A percentile compares a stretch with the other conserved stretches of the same genome.
Evolutionary conservation across 257 asterid genomes (phyloP).

Genomic region (Cordia subcordata): DNA sequence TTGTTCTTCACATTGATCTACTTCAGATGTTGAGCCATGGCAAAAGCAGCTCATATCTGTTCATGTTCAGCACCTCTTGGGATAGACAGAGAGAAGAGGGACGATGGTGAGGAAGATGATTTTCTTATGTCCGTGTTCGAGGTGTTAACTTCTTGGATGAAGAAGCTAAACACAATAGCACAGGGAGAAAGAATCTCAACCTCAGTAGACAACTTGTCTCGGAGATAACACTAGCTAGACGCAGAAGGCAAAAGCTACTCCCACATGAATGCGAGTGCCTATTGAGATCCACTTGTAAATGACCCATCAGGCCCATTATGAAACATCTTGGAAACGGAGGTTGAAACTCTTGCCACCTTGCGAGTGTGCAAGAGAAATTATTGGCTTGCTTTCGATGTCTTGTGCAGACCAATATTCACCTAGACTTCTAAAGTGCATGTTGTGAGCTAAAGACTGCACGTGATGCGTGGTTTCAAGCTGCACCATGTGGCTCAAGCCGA

Average conservation of each 20-base stretch:
- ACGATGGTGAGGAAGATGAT: no score
- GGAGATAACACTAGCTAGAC: conserved; percentile 4
- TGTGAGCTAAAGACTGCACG: conserved; percentile 27
- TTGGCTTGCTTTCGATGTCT: conserved; percentile 35
- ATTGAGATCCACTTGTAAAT: conserved; percentile 55
- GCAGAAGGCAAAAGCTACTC: conserved; percentile 33
- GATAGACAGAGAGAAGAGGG: no score
- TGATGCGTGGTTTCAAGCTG: conserved; percentile 34
- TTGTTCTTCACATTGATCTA: no score
- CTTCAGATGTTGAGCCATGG: no score
- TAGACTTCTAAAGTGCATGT: conserved; percentile 34
- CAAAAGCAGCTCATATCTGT: no score
- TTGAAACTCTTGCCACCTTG: conserved; percentile 29
- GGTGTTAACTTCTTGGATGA: no score
- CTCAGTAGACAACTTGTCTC: conserved; percentile 1
- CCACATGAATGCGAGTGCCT: conserved; percentile 78
- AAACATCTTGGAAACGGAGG: conserved; percentile 49
- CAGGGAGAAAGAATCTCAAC: no score
- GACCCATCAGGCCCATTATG: conserved; percentile 48
- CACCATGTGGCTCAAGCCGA: conserved; percentile 39
- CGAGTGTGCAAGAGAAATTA: conserved; percentile 26
- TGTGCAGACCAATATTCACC: conserved; percentile 29
- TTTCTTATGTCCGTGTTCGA: no score
- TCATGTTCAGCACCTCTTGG: no score
- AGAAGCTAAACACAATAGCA: no score